These are phyloP conservation scores for Neofusicoccum kwambonambiense DNA, from an alignment of 2,329 filamentous ascomycete genomes.

Conservation along the genomic window DNA sequence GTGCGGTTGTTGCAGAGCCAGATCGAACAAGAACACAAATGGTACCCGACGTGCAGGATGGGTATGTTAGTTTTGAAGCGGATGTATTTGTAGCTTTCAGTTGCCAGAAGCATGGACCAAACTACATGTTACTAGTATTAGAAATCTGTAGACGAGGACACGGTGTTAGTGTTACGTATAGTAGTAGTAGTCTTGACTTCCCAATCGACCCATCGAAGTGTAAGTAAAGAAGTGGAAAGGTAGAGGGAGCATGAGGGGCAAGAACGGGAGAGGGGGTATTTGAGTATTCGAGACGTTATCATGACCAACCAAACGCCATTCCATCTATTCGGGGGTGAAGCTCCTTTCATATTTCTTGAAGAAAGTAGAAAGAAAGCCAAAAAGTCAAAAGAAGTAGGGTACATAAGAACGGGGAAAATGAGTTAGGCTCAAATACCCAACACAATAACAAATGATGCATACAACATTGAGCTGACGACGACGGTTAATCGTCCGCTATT, in stretches of 20 bases:
- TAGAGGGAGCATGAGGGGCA: not conserved
- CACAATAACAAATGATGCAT: not conserved
- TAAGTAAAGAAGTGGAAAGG: too few species aligned
- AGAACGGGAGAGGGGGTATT: not conserved
- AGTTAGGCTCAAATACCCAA: not conserved
- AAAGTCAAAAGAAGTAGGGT: not conserved
- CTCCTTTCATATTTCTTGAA: not conserved
- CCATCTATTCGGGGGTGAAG: constrained; percentile 1
- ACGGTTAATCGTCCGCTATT: not conserved
- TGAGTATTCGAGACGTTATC: not conserved
- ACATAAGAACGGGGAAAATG: not conserved
- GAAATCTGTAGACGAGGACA: too few species aligned
- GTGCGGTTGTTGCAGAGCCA: not conserved
- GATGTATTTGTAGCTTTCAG: too few species aligned
- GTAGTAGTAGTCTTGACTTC: not conserved
- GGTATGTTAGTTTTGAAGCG: too few species aligned
- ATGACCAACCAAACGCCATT: not conserved
- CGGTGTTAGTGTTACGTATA: not conserved
- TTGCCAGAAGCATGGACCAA: too few species aligned
- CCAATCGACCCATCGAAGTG: not conserved
- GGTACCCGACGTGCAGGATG: not conserved
- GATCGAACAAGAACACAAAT: not conserved
- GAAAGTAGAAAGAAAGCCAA: not conserved
- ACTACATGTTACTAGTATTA: too few species aligned
- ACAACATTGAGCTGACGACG: not conserved